Conservation (phyloP, 1,139 yeast species). For the Suhomyces yuchorum region DNA sequence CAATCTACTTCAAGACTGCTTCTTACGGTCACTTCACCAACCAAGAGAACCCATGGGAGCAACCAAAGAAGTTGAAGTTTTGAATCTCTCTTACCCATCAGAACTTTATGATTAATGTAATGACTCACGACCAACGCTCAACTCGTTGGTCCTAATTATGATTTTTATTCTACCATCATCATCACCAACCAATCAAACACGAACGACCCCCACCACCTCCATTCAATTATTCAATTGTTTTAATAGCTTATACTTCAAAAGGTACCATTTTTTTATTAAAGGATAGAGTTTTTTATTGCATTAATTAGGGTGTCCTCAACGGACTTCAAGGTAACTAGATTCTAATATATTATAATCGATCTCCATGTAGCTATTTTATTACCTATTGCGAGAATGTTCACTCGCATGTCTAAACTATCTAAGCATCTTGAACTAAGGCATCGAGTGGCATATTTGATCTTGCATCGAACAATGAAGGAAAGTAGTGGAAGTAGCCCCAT, state of each 20-base stretch:
- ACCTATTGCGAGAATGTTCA: no score
- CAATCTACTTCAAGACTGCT: constrained; percentile 98
- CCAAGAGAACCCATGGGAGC: constrained; percentile 98
- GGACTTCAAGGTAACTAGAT: constrained; percentile 40
- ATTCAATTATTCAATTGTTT: constrained; percentile 10
- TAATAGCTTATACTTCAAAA: constrained; percentile 10
- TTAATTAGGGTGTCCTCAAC: constrained; percentile 57
- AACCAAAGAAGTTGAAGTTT: constrained; percentile 84
- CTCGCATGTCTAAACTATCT: neutral
- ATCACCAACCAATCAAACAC: constrained; percentile 7
- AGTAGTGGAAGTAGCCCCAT: constrained; percentile 20
- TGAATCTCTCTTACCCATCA: constrained; percentile 39
- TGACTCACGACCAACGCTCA: constrained; percentile 54
- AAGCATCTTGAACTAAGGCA: neutral
- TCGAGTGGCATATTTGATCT: constrained; percentile 16
- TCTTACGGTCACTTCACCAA: constrained; percentile 99
- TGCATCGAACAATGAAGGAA: constrained; percentile 14
- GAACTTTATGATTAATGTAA: constrained; percentile 48
- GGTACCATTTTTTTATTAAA: constrained; percentile 16
- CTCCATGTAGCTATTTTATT: neutral
- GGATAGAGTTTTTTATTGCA: constrained; percentile 52
- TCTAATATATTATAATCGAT: constrained; percentile 4
- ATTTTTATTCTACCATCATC: constrained; percentile 14
- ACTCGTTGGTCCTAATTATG: constrained; percentile 44
- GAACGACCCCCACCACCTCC: constrained; percentile 5